These are phyloP conservation scores for Annulohypoxylon truncatum DNA, from an alignment of 2,329 filamentous ascomycete genomes.

Conservation along the genomic window DNA sequence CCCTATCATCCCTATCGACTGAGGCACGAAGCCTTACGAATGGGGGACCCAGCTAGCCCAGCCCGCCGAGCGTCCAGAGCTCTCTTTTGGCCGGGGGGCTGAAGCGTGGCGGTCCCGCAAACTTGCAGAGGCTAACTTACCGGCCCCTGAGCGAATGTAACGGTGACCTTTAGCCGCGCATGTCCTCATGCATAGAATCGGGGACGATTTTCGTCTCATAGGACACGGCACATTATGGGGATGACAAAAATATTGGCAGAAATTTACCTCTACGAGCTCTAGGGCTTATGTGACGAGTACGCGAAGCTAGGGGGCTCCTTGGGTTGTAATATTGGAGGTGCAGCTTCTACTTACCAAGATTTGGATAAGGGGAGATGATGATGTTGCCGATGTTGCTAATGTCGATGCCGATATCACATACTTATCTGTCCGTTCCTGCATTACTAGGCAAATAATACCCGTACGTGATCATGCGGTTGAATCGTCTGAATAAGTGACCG, in stretches of 20 bases:
- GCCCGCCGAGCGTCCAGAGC: slow-evolving; percentile 8
- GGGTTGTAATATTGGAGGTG: slow-evolving; percentile 37
- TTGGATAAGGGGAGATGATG: slow-evolving; percentile 21
- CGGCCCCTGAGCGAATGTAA: slow-evolving; percentile 41
- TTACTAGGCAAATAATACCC: slow-evolving; percentile 28
- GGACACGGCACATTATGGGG: slow-evolving; percentile 29
- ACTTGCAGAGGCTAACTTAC: slow-evolving; percentile 34
- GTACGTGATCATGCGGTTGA: slow-evolving; percentile 30
- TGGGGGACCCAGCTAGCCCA: neutral
- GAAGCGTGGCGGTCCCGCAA: slow-evolving; percentile 34
- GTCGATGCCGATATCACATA: neutral
- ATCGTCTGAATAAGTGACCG: slow-evolving; percentile 28
- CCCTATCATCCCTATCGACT: neutral
- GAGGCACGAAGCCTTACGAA: neutral
- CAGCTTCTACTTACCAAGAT: slow-evolving; percentile 30
- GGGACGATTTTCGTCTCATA: slow-evolving; percentile 33
- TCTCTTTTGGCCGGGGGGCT: slow-evolving; percentile 19
- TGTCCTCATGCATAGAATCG: slow-evolving; percentile 35
- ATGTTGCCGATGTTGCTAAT: neutral
- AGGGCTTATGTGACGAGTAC: slow-evolving; percentile 40
- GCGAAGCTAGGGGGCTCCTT: slow-evolving; percentile 22
- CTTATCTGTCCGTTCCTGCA: slow-evolving; percentile 28
- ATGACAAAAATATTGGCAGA: slow-evolving; percentile 15
- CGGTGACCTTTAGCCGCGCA: slow-evolving; percentile 41
- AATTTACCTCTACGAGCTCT: slow-evolving; percentile 29